Conservation (phyloP, 306 rosid species). For the Rubus idaeus region DNA sequence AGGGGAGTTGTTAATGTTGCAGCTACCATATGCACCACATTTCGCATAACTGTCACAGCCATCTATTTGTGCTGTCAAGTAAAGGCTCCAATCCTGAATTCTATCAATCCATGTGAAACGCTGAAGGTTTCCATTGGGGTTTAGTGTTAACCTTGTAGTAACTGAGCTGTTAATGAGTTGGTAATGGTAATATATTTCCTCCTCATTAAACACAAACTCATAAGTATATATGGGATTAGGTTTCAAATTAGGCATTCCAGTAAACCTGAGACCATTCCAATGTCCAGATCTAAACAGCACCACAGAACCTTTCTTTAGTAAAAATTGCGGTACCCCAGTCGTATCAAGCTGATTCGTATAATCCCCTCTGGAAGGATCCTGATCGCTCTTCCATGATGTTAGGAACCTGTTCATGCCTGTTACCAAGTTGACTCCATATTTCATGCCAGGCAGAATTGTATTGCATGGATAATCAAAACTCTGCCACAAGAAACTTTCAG, state of each 20-base stretch:
- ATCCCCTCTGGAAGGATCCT: constrained; percentile 19
- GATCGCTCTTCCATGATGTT: constrained; percentile 23
- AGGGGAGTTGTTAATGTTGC: constrained; percentile 26
- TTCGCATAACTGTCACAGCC: constrained; percentile 13
- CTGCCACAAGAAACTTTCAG: constrained; percentile 29
- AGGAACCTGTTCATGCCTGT: constrained; percentile 5
- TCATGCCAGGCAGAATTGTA: constrained; percentile 39
- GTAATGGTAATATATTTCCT: constrained; percentile 16
- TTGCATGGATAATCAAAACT: constrained; percentile 43
- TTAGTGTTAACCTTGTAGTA: constrained; percentile 9
- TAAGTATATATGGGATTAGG: constrained; percentile 15
- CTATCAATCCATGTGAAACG: constrained; percentile 21
- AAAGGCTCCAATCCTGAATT: constrained; percentile 18
- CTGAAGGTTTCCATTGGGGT: constrained; percentile 9
- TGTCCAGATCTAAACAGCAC: constrained; percentile 6
- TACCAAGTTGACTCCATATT: background rate
- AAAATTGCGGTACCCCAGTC: background rate
- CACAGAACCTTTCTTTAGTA: background rate
- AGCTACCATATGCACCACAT: constrained; percentile 45
- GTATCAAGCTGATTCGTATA: background rate
- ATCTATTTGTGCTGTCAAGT: constrained; percentile 18
- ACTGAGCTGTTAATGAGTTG: constrained; percentile 1
- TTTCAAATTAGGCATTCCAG: constrained; percentile 28
- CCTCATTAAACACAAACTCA: constrained; percentile 1
- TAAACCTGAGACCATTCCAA: constrained; percentile 27